Conservation (phyloP, 148 eudicot species). For the Rhododendron griersonianum region DNA sequence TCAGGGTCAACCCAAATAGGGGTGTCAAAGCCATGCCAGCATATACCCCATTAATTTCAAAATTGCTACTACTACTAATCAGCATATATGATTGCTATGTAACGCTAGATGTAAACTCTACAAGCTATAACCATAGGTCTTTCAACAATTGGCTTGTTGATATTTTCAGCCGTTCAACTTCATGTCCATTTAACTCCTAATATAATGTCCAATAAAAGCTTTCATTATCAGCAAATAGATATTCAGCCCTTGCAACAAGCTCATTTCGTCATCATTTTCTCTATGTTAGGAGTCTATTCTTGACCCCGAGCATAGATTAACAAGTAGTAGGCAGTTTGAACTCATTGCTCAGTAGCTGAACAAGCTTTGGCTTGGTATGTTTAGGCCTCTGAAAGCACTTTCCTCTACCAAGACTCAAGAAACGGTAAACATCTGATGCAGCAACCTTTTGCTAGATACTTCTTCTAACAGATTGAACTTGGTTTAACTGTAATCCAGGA, state of each 20-base stretch:
- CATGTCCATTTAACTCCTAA: not conserved
- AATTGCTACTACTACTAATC: not conserved
- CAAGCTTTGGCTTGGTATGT: not conserved
- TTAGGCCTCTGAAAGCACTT: not conserved
- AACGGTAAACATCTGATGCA: not conserved
- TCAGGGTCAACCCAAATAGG: not conserved
- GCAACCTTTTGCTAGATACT: not conserved
- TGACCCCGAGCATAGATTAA: not conserved
- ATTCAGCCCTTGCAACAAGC: not conserved
- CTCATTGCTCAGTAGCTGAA: not conserved
- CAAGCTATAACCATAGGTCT: not conserved
- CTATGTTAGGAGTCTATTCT: not conserved
- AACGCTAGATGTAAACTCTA: not conserved
- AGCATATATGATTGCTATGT: not conserved
- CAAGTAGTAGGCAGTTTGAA: not conserved
- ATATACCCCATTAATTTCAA: not conserved
- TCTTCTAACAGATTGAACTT: not conserved
- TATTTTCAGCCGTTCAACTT: not conserved
- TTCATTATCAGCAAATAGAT: not conserved
- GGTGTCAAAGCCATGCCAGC: not conserved
- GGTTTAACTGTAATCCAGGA: not conserved
- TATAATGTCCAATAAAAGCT: not conserved
- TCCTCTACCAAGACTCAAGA: not conserved
- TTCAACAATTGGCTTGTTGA: not conserved
- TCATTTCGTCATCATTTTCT: not conserved